Conservation (phyloP, 768 basidiomycete species). For the Astraeus odoratus region DNA sequence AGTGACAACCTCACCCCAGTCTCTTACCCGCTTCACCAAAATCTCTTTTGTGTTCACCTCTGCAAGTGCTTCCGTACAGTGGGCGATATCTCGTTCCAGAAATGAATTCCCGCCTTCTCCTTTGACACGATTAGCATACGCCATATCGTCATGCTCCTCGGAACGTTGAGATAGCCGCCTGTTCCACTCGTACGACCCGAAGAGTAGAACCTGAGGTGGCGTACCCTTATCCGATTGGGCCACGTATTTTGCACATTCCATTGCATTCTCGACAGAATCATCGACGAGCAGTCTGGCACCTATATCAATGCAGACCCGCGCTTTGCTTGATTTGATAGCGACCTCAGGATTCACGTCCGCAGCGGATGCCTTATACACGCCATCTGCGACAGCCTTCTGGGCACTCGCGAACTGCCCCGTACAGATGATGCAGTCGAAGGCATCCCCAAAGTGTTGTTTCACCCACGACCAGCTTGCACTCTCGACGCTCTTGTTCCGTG, state of each 20-base stretch:
- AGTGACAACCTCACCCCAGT: slow-evolving; percentile 55
- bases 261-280: slow-evolving; percentile 74
- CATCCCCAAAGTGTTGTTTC: slow-evolving; percentile 54
- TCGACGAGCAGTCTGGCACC: slow-evolving; percentile 66
- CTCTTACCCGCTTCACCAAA: slow-evolving; percentile 45
- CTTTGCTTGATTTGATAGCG: slow-evolving; percentile 58
- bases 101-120: slow-evolving; percentile 44
- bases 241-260: slow-evolving; percentile 41
- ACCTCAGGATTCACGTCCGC: slow-evolving; percentile 30
- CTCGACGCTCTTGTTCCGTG: slow-evolving; percentile 49
- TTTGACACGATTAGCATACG: slow-evolving; percentile 44
- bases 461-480: slow-evolving; percentile 64
- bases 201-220: slow-evolving; percentile 58
- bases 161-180: slow-evolving; percentile 42
- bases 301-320: slow-evolving; percentile 62
- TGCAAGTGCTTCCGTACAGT: slow-evolving; percentile 28
- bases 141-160: slow-evolving; percentile 45
- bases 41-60: slow-evolving; percentile 39
- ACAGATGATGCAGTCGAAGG: slow-evolving; percentile 59
- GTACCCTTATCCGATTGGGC: slow-evolving; percentile 5
- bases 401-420: slow-evolving; percentile 64
- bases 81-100: slow-evolving; percentile 42
- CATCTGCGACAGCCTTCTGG: slow-evolving; percentile 28
- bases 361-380: not conserved
- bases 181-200: slow-evolving; percentile 77